Evolutionary conservation across 176 grass and related monocot genomes (phyloP), one percentile per base, ranked within the genome.

Genomic region (Oryza officinalis): DNA sequence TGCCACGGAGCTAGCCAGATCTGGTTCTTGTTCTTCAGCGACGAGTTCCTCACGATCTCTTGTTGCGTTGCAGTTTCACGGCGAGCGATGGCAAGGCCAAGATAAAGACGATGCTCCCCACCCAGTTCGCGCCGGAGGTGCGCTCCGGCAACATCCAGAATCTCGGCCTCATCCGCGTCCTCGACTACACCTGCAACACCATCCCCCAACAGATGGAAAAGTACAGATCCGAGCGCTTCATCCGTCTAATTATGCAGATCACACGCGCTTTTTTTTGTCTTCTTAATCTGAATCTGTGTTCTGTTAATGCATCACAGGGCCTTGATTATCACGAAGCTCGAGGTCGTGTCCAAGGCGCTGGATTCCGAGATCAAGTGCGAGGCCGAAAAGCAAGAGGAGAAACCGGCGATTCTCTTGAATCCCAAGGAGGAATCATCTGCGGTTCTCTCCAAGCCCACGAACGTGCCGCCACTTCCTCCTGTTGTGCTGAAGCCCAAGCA

Each of bases 91-190:
- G 96, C 69, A 80, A 85, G 22, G 83, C 61, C 28, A 99, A 92
- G 88, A 75, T 99, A 60, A 99, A 96, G 75, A 87, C 89, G 52
- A 99, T 99, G 80, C 86, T 99, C 60, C 89, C 93, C 28, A 89
- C 87, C 27, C 70, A 86, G 57, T 92, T 96, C 72, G 83, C 81
- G 54, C 8, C 88, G 14, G 86, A 94, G 81, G 81, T 99, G n/a
- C 86, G 73, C 75, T 92, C 93, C 2, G 96, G 96, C 70, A 96
- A 87, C 11, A 78, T 99, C 25, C 89, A 92, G 59, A 99, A 99
- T 71, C 89, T 99, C 13, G 91, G 91, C 0, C 81, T 99, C 63
- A 49, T 99, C 77, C 91, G 89, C 68, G 75, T 99, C 75, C 78
- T 99, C 22, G 81, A 96, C 67, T 99, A 99, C 81, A 94, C 93